Percentiles rank a stretch among this genome's conserved stretches.
Conservation (phyloP, 805 yeast species). For the Candida stauntonica region DNA sequence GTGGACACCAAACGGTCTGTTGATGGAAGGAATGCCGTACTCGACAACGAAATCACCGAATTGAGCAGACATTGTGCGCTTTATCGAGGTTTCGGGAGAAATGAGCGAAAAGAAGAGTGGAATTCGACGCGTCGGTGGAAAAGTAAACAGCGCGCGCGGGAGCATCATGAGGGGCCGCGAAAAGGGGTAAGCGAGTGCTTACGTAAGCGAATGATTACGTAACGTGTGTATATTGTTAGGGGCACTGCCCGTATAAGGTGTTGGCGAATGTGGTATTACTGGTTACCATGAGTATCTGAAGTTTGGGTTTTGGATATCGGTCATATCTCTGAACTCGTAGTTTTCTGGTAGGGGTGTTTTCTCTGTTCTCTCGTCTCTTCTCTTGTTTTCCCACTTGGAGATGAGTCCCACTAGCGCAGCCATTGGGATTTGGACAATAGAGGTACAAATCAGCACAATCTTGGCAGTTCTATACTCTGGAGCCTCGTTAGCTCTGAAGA, state of each 20-base stretch:
- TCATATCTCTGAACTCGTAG: constrained; percentile 50
- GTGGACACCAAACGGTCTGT: constrained; percentile 75
- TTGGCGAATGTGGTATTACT: too few species aligned
- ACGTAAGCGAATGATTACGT: neutral
- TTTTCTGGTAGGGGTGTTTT: constrained; percentile 31
- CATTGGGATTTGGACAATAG: constrained; percentile 41
- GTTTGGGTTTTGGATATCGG: constrained; percentile 53
- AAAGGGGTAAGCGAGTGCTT: neutral
- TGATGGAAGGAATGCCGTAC: constrained; percentile 45
- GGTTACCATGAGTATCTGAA: constrained; percentile 46
- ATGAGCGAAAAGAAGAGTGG: too few species aligned
- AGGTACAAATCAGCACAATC: constrained; percentile 48
- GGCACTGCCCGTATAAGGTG: too few species aligned
- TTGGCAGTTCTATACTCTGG: constrained; percentile 58
- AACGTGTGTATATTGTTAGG: neutral
- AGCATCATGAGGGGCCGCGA: neutral
- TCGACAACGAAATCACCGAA: constrained; percentile 1
- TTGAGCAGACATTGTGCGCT: neutral
- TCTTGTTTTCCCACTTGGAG: constrained; percentile 45
- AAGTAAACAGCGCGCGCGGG: constrained; percentile 4
- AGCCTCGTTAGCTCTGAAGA: constrained; percentile 46
- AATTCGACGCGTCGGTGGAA: constrained; percentile 6
- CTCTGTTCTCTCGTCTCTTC: too few species aligned
- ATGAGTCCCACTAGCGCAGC: constrained; percentile 39
- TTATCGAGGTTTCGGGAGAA: neutral